phyloP scores from a whole-genome alignment of 1,139 yeast species.

The Debaryomyces udenii region DNA sequence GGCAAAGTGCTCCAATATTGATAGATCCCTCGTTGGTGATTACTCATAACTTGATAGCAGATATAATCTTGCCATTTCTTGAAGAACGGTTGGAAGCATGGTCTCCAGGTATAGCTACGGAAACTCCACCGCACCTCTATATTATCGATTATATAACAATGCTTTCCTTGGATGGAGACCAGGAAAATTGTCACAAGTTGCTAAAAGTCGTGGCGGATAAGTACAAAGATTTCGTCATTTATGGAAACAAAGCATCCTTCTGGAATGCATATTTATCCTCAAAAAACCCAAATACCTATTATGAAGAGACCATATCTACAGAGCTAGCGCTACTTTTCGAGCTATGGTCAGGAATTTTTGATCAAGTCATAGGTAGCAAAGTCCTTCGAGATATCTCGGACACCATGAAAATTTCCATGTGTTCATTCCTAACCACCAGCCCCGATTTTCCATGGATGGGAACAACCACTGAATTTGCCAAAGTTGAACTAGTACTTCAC shows the following conservation, averaged over 20 bases:
- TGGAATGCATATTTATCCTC: conserved; percentile 17
- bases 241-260: conserved; percentile 17
- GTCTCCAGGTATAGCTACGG: conserved; percentile 15
- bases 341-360: conserved; percentile 11
- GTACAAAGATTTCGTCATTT: conserved; percentile 17
- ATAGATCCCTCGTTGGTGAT: conserved; percentile 18
- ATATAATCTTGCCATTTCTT: conserved; percentile 23
- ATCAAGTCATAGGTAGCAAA: conserved; percentile 4
- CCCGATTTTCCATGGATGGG: conserved; percentile 8
- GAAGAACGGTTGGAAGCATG: conserved; percentile 16
- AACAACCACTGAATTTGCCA: conserved; percentile 5
- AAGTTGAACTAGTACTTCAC: conserved; percentile 8
- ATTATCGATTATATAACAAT: conserved; percentile 24
- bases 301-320: not conserved
- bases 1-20: conserved; percentile 21
- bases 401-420: conserved; percentile 8
- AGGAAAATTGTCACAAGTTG: conserved; percentile 16
- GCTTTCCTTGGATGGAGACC: conserved; percentile 17
- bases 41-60: conserved; percentile 18
- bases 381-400: not conserved
- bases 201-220: conserved; percentile 17
- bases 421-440: conserved; percentile 6
- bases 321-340: conserved; percentile 11
- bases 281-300: not conserved
- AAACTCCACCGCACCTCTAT: conserved; percentile 11